phyloP scores from a whole-genome alignment of 2,329 filamentous ascomycete species.

The Coniella lustricola region DNA sequence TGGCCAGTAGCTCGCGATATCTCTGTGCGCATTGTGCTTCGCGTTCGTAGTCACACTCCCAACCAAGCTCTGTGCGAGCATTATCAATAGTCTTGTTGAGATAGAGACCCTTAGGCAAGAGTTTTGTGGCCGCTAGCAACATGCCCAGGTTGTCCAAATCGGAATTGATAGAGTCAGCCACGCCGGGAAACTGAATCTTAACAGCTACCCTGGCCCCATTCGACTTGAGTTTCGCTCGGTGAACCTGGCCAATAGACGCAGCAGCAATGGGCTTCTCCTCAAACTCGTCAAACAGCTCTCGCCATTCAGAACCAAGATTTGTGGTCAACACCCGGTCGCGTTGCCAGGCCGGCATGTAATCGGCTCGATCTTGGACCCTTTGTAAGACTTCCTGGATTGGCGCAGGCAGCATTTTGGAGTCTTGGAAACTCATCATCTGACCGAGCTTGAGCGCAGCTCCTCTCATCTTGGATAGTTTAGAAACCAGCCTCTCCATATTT shows the following conservation, averaged over 20 bases:
- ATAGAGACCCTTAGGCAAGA: constrained; percentile 86
- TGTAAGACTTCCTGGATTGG: constrained; percentile 86
- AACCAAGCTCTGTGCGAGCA: constrained; percentile 80
- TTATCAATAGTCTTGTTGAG: constrained; percentile 97
- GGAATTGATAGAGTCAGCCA: constrained; percentile 91
- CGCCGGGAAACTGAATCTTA: constrained; percentile 95
- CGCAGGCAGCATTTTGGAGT: constrained; percentile 86
- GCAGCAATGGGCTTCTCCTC: constrained; percentile 90
- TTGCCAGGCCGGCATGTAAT: constrained; percentile 96
- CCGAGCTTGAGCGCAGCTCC: constrained; percentile 95
- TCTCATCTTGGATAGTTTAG: constrained; percentile 91
- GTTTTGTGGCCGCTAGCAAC: constrained; percentile 79
- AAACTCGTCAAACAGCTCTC: constrained; percentile 74
- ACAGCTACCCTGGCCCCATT: constrained; percentile 76
- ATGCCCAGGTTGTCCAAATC: constrained; percentile 91
- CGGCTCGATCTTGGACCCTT: constrained; percentile 89
- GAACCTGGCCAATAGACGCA: constrained; percentile 94
- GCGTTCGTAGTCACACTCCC: constrained; percentile 93
- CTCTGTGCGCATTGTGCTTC: constrained; percentile 75
- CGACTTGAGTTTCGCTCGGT: constrained; percentile 72
- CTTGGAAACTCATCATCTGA: constrained; percentile 98
- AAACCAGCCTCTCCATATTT: constrained; percentile 89
- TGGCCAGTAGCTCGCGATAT: constrained; percentile 70
- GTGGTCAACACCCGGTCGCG: constrained; percentile 72
- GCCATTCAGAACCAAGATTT: constrained; percentile 80